A percentile compares a stretch with the other conserved stretches of the same genome.
phyloP scores from a whole-genome alignment of 1,284 basidiomycete species.

The Pisolithus thermaeus region DNA sequence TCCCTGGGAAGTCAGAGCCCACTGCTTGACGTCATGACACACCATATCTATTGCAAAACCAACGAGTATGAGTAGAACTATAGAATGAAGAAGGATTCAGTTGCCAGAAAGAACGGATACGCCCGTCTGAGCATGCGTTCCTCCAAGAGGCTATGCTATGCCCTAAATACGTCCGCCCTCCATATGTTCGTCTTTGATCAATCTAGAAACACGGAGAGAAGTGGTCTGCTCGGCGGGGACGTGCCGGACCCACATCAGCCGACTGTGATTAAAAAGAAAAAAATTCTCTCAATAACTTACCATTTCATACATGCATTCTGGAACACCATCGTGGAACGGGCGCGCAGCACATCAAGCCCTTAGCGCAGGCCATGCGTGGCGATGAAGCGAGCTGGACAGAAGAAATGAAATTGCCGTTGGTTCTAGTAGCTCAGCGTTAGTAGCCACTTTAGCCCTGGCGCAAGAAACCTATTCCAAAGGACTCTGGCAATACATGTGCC shows the following conservation, averaged over 20 bases:
- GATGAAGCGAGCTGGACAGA: not conserved
- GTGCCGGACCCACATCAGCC: conserved; percentile 11
- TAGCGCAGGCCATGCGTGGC: not conserved
- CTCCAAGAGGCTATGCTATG: not conserved
- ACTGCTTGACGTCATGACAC: not conserved
- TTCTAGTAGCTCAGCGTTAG: not conserved
- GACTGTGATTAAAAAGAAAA: conserved; percentile 1
- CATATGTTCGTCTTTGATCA: conserved; percentile 4
- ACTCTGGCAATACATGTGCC: conserved; percentile 9
- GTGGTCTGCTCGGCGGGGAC: not conserved
- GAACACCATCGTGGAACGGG: conserved; percentile 1
- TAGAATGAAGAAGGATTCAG: not conserved
- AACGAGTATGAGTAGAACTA: not conserved
- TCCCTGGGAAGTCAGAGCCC: not conserved
- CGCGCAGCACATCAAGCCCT: conserved; percentile 4
- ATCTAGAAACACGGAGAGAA: conserved; percentile 11
- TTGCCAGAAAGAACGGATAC: not conserved
- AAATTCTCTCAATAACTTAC: conserved; percentile 1
- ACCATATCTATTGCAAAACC: not conserved
- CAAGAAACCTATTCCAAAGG: not conserved
- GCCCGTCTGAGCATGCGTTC: no score
- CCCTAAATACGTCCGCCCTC: not conserved
- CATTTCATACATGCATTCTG: not conserved
- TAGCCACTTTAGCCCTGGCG: not conserved
- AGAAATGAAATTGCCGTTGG: not conserved